Conservation (phyloP, 192 early-diverging fungal species). For the Irineochytrium annulatum region DNA sequence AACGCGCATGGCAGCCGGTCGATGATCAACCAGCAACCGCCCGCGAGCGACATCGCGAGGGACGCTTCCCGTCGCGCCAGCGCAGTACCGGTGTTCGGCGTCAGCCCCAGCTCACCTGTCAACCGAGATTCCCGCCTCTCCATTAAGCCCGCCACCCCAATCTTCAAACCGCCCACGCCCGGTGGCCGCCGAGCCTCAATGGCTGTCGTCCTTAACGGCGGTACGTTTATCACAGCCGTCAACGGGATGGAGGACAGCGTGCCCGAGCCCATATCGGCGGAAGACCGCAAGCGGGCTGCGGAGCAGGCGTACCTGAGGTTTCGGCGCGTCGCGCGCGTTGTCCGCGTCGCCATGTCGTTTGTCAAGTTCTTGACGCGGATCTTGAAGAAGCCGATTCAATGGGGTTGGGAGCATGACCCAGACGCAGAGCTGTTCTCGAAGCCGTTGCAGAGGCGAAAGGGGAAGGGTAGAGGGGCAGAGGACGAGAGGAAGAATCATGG, state of each 20-base stretch:
- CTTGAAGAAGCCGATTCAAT: conserved; percentile 39
- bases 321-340: conserved; percentile 27
- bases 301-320: conserved; percentile 12
- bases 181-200: no score
- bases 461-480: conserved; percentile 1
- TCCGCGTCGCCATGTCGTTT: conserved; percentile 29
- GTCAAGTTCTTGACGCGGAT: conserved; percentile 39
- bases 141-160: no score
- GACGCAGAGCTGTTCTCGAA: conserved; percentile 19
- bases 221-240: not conserved
- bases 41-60: no score
- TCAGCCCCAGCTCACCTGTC: no score
- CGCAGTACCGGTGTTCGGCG: no score
- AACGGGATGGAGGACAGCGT: not conserved
- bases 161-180: no score
- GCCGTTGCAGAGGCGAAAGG: not conserved
- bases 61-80: no score
- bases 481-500: conserved; percentile 4
- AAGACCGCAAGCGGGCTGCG: not conserved
- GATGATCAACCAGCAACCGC: no score
- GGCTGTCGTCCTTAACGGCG: no score
- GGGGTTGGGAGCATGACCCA: conserved; percentile 43
- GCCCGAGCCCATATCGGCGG: no score
- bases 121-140: no score
- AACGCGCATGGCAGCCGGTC: no score